A percentile compares a stretch with the other conserved stretches of the same genome.
Conservation (phyloP, 2,329 filamentous ascomycete genomes). For the Mycocentrospora acerina region DNA sequence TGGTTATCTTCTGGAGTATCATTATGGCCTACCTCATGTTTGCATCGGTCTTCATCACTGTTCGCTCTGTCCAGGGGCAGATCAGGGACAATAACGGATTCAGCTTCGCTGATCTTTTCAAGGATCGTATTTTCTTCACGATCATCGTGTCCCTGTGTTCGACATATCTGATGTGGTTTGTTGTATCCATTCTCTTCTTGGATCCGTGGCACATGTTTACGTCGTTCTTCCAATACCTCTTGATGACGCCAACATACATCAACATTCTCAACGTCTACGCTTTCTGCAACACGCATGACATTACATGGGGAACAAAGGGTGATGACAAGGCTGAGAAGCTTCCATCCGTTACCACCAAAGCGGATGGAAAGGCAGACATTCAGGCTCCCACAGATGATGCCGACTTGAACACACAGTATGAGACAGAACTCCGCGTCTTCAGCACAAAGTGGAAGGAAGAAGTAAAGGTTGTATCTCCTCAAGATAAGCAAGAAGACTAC, state of each 20-base stretch:
- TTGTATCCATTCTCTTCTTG: conserved; percentile 90
- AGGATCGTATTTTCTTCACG: conserved; percentile 87
- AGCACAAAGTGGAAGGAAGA: conserved; percentile 72
- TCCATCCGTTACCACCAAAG: conserved; percentile 83
- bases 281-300: conserved; percentile 97
- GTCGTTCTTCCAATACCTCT: conserved; percentile 87
- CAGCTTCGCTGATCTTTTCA: conserved; percentile 71
- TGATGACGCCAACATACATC: conserved; percentile 94
- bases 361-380: conserved; percentile 93
- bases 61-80: conserved; percentile 77
- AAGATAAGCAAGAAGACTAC: conserved; percentile 93
- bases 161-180: conserved; percentile 89
- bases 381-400: conserved; percentile 83
- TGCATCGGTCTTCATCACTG: conserved; percentile 90
- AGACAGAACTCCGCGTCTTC: conserved; percentile 77
- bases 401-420: conserved; percentile 93
- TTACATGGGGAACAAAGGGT: conserved; percentile 97
- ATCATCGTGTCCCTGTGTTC: conserved; percentile 89
- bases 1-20: conserved; percentile 97
- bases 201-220: conserved; percentile 99
- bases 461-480: conserved; percentile 60
- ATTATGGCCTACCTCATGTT: conserved; percentile 95
- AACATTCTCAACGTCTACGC: conserved; percentile 99
- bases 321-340: conserved; percentile 94
- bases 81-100: conserved; percentile 64